These are phyloP conservation scores for Uronychia setigera DNA, from an alignment of 73 alveolate species.

Conservation along the genomic window DNA sequence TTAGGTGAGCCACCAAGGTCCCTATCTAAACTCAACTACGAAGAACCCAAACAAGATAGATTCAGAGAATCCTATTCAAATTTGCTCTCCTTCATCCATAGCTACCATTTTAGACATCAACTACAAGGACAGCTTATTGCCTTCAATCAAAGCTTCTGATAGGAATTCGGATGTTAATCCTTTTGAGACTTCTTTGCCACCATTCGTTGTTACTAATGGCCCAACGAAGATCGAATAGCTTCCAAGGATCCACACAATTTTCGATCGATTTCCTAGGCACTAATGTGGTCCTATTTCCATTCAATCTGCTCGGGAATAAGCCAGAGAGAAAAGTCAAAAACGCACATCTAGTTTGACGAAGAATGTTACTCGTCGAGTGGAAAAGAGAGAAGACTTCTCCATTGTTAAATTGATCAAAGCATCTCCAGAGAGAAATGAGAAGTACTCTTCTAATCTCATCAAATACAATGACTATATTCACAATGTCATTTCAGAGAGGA, in stretches of 20 bases:
- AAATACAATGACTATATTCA: constrained; percentile 27
- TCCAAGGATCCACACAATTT: background rate
- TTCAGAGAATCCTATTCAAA: background rate
- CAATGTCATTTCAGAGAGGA: constrained; percentile 42
- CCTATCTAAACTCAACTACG: no score
- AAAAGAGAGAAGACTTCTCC: background rate
- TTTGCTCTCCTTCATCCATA: background rate
- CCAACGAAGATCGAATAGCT: background rate
- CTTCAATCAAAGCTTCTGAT: background rate
- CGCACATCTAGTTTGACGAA: background rate
- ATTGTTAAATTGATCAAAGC: background rate
- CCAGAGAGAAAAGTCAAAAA: background rate
- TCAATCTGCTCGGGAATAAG: background rate
- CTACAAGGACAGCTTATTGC: background rate
- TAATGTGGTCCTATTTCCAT: no score
- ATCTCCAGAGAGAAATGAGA: constrained; percentile 6
- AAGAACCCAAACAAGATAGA: background rate
- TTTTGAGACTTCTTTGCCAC: background rate
- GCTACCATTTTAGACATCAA: background rate
- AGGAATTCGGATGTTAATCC: background rate
- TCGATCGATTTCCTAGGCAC: background rate
- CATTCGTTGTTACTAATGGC: no score
- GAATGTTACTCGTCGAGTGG: no score
- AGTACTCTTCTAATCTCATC: constrained; percentile 26
- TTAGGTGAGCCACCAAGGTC: no score